Evolutionary conservation across 1,284 basidiomycete genomes (phyloP).

Genomic region (Afroboletus lepidellus): DNA sequence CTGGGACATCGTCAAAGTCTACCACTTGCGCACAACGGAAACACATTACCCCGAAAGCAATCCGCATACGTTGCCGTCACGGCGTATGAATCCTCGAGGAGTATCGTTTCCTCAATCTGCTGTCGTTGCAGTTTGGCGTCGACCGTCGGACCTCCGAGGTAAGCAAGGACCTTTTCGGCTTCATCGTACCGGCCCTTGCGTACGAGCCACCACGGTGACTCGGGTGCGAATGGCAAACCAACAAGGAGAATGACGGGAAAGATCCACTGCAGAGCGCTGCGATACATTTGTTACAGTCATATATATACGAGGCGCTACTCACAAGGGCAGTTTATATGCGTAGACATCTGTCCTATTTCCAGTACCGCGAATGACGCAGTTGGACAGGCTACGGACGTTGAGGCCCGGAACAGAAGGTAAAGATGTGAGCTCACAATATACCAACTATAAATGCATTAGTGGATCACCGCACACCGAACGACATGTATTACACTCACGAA

Average conservation of each 20-base stretch:
- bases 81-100: conserved; percentile 29
- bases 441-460: conserved; percentile 18
- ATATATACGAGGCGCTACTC: background rate
- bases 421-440: conserved; percentile 23
- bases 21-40: background rate
- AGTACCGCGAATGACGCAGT: conserved; percentile 26
- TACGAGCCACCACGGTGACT: conserved; percentile 66
- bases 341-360: conserved; percentile 22
- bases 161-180: conserved; percentile 46
- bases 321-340: conserved; percentile 32
- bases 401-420: background rate
- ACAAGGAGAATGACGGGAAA: conserved; percentile 28
- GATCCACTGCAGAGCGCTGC: conserved; percentile 31
- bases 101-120: conserved; percentile 30
- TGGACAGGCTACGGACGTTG: conserved; percentile 24
- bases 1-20: conserved; percentile 6
- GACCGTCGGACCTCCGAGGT: conserved; percentile 29
- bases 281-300: background rate
- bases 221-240: conserved; percentile 45
- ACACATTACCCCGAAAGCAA: conserved; percentile 27
- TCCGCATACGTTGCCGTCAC: conserved; percentile 22
- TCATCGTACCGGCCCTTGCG: conserved; percentile 51
- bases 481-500: no score
- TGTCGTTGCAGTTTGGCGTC: conserved; percentile 19
- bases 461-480: no score